Evolutionary conservation across 2,329 filamentous ascomycete species (phyloP).

Genomic region (Talaromyces sp.): DNA sequence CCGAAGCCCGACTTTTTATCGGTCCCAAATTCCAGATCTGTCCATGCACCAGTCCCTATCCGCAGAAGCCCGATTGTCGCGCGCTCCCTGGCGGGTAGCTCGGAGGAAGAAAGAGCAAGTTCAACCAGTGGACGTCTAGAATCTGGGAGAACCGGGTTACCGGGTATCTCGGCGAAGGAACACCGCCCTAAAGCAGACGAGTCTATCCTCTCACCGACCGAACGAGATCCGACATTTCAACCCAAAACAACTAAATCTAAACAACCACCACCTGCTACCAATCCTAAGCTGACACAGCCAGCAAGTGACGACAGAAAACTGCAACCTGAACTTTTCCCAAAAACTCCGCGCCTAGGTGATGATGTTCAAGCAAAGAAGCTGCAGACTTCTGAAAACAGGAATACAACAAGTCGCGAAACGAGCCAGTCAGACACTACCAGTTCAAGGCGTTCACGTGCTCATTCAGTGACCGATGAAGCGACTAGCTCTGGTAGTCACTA

Average conservation of each 20-base stretch:
- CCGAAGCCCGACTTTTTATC: slow-evolving; percentile 20
- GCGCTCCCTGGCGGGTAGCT: slow-evolving; percentile 15
- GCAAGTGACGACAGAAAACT: not conserved
- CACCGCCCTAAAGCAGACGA: not conserved
- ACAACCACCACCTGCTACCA: not conserved
- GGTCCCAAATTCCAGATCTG: slow-evolving; percentile 19
- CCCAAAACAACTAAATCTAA: slow-evolving; percentile 11
- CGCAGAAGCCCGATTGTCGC: slow-evolving; percentile 16
- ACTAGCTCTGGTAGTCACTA: not conserved
- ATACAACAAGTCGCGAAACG: not conserved
- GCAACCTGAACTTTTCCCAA: not conserved
- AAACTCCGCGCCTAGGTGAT: not conserved
- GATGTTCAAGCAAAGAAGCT: not conserved
- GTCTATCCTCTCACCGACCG: not conserved
- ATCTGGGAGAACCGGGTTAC: not conserved
- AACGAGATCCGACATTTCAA: not conserved
- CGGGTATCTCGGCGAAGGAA: not conserved
- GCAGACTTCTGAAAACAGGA: not conserved
- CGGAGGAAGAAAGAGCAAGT: not conserved
- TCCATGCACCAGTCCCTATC: slow-evolving; percentile 27
- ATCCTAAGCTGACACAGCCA: slow-evolving; percentile 7
- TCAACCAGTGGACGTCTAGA: not conserved
- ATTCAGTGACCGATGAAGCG: slow-evolving; percentile 26
- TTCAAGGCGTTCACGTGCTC: slow-evolving; percentile 19
- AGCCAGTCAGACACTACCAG: slow-evolving; percentile 8